Percentiles rank a stretch among this genome's conserved stretches.
Conservation (phyloP, 257 asterid genomes). For the Echium plantagineum region DNA sequence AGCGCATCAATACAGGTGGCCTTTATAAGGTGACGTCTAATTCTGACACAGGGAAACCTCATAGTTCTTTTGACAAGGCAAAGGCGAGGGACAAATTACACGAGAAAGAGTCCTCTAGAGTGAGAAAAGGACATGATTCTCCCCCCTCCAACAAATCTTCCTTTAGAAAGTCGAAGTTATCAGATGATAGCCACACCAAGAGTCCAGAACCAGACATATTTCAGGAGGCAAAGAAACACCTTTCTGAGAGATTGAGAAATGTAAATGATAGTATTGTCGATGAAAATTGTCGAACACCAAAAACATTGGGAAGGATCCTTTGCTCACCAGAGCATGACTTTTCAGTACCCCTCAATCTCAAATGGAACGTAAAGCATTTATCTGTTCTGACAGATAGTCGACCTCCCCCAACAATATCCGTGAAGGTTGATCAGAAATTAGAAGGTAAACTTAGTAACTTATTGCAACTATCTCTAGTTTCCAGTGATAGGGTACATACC, state of each 20-base stretch:
- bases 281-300: conserved; percentile 22
- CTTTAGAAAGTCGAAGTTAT: conserved; percentile 20
- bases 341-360: conserved; percentile 30
- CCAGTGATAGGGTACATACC: not conserved
- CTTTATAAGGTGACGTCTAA: not conserved
- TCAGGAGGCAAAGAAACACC: conserved; percentile 73
- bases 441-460: conserved; percentile 21
- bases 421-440: conserved; percentile 7
- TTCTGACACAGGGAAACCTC: conserved; percentile 6
- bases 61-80: conserved; percentile 12
- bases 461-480: conserved; percentile 2
- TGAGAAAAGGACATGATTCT: conserved; percentile 15
- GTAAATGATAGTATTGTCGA: conserved; percentile 13
- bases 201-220: conserved; percentile 35
- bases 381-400: conserved; percentile 23
- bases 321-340: conserved; percentile 43
- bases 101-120: conserved; percentile 7
- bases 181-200: conserved; percentile 20
- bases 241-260: conserved; percentile 42
- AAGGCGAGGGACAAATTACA: conserved; percentile 13
- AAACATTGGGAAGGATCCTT: conserved; percentile 47
- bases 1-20: conserved; percentile 2
- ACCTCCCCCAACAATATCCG: conserved; percentile 10
- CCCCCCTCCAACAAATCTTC: conserved; percentile 11
- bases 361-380: conserved; percentile 16